Percentiles rank a stretch among this genome's conserved stretches.
phyloP scores from a whole-genome alignment of 2,329 filamentous ascomycete genomes.

The Paraphaeosphaeria sporulosa region DNA sequence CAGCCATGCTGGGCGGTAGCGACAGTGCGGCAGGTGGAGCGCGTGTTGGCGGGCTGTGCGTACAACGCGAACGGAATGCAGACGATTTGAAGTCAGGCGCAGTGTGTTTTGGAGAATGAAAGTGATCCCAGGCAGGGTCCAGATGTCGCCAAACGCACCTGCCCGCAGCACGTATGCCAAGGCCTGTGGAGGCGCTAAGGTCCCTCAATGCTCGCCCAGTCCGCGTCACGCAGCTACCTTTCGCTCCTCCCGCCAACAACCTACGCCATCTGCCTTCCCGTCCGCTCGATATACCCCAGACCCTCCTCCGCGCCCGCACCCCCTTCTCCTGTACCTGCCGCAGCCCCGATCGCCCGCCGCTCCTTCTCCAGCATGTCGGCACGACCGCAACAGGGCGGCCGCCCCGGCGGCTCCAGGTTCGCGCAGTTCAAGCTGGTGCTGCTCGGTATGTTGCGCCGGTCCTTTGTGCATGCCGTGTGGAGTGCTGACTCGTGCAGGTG shows the following conservation, averaged over 20 bases:
- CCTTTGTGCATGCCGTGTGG: neutral
- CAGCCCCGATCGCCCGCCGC: constrained; percentile 14
- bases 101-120: neutral
- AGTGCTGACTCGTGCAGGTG: constrained; percentile 67
- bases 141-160: neutral
- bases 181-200: neutral
- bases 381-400: constrained; percentile 76
- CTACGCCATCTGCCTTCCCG: constrained; percentile 1
- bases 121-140: constrained; percentile 1
- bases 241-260: constrained; percentile 7
- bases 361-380: constrained; percentile 72
- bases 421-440: constrained; percentile 99
- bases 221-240: constrained; percentile 18
- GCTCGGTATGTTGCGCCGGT: constrained; percentile 71
- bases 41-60: neutral
- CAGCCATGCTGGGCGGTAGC: constrained; percentile 52
- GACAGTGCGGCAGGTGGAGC: neutral
- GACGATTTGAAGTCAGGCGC: neutral
- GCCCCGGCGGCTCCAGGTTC: constrained; percentile 76
- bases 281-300: constrained; percentile 5
- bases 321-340: constrained; percentile 7
- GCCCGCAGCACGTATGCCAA: constrained; percentile 8
- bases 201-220: neutral
- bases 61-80: neutral
- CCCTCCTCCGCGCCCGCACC: neutral